Base-by-base conservation (phyloP, 2,329 filamentous ascomycete species). In the Colletotrichum somersetense region DNA sequence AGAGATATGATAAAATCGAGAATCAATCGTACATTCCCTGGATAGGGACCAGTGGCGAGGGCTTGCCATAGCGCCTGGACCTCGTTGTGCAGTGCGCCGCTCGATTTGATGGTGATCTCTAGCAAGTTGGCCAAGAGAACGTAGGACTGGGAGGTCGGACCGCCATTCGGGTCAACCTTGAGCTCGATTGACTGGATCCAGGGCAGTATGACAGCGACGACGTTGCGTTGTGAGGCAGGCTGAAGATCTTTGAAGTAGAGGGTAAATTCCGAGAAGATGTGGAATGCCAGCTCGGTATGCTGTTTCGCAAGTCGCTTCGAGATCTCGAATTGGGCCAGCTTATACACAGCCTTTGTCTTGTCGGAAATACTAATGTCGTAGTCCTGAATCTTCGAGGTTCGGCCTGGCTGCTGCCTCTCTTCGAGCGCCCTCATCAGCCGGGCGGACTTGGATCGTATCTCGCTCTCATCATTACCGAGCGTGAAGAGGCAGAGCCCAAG, bases 331-430 rank as follows among this genome's bases (percentile, higher is more conserved):
- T 99, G 96, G 0, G 97, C 96, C 56, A 97, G 87, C 83, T 99
- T 99, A 83, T 98, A 99, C 3, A 99, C 96, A 0, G 96, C 95
- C 75, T 97, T 97, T 0, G 97, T 99, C 83, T 98, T 98, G 83
- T 99, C 97, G 0, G 96, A 97, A 70, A 99, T 96, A 80, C 95
- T 98, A 77, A 99, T 98, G 78, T 99, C 96, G 71, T 98, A 97
- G 80, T 99, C 96, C 79, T 97, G 94, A 8, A 99, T 91, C 78
- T 97, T 97, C 1, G 96, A 97, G 75, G 91, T 96, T 75, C 93
- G 85, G 3, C 83, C 83, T 67, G 80, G 92, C 74, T 92, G 89
- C 75, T 96, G 93, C 33, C 94, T 90, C 75, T 95, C 91, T 81
- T 98, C 96, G 1, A 98, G 85, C 0, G 91, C 91, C 52, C 95